Evolutionary conservation across 202 grass and related monocot species (phyloP), one percentile per base, ranked within the genome.

Genomic region (Elaeis oleifera): DNA sequence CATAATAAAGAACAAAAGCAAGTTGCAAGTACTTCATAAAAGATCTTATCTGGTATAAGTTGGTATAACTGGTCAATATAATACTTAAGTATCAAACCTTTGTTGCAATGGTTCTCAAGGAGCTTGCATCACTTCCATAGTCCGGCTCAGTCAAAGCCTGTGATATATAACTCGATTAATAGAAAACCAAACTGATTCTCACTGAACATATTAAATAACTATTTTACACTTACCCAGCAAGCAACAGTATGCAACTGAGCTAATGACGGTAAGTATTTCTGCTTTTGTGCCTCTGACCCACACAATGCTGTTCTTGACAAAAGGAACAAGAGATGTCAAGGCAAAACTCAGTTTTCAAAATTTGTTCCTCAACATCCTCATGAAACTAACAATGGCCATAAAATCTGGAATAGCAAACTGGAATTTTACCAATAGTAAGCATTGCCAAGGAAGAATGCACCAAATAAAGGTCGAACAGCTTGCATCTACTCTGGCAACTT

Each of bases 81-180:
- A 18, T 53, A 57, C 9, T n/a, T 48, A 11, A 64, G 20, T 36
- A 64, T 67, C 78, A 53, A 78, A 90, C 92, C 88, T 92, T 97
- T 14, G 79, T 84, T 57, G 88, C 88, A 48, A 74, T 61, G 61
- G 88, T 92, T 39, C 63, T 84, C 55, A 97, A 70, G 27, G 82
- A 85, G 75, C 92, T 97, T 51, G 92, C 92, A 60, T 97, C 92
- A 79, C 92, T 97, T 57, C 92, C 87, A 54, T 89, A 81, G 77
- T 89, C 84, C 58, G 92, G 92, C 60, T 97, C 92, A 59, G 92
- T 97, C 73, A 97, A 78, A 50, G 88, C 84, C 92, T 97, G 63
- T 22, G 54, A 15, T 64, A 82, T 63, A 56, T 1, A 69, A 44
- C 36, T 44, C 2, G 36, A 44, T 13, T 13, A 44, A 44, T 44